A percentile compares a stretch with the other conserved stretches of the same genome.
Evolutionary conservation across 2,329 filamentous ascomycete species (phyloP).

Genomic region (Arthrobotrys sinensis): DNA sequence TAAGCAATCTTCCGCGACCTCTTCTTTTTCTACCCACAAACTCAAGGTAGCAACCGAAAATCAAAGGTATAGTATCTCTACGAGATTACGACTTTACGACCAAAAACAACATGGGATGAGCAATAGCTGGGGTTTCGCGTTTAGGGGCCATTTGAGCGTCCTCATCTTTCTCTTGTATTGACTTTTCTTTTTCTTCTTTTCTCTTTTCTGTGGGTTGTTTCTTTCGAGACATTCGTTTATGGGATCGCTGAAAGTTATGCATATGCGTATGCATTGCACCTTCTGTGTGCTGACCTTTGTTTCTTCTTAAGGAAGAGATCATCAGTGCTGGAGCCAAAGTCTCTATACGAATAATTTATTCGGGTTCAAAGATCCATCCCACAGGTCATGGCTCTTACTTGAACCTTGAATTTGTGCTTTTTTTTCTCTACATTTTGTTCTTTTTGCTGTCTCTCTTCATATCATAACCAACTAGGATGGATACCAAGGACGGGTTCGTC

Average conservation of each 20-base stretch:
- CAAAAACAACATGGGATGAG: conserved; percentile 55
- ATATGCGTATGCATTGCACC: conserved; percentile 17
- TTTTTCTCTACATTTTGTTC: conserved; percentile 22
- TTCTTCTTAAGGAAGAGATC: conserved; percentile 5
- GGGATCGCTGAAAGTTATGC: conserved; percentile 23
- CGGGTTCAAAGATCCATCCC: conserved; percentile 16
- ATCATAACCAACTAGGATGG: conserved; percentile 50
- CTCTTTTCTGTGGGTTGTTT: conserved; percentile 25
- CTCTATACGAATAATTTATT: conserved; percentile 39
- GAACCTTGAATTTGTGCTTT: conserved; percentile 16
- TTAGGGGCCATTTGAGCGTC: conserved; percentile 36
- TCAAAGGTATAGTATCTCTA: conserved; percentile 56
- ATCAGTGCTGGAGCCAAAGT: conserved; percentile 21
- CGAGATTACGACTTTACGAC: conserved; percentile 58
- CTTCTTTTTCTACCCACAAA: not conserved
- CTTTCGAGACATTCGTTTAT: conserved; percentile 39
- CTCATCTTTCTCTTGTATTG: conserved; percentile 35
- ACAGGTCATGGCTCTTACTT: conserved; percentile 26
- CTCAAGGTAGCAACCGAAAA: not conserved
- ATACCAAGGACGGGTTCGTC: conserved; percentile 58
- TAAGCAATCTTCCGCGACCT: not conserved
- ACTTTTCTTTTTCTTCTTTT: conserved; percentile 24
- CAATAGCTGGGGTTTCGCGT: conserved; percentile 35
- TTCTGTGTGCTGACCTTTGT: conserved; percentile 16
- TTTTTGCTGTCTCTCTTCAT: conserved; percentile 2